A percentile compares a stretch with the other conserved stretches of the same genome.
Conservation (phyloP, 2,329 filamentous ascomycete genomes). For the Purpureocillium lavendulum region DNA sequence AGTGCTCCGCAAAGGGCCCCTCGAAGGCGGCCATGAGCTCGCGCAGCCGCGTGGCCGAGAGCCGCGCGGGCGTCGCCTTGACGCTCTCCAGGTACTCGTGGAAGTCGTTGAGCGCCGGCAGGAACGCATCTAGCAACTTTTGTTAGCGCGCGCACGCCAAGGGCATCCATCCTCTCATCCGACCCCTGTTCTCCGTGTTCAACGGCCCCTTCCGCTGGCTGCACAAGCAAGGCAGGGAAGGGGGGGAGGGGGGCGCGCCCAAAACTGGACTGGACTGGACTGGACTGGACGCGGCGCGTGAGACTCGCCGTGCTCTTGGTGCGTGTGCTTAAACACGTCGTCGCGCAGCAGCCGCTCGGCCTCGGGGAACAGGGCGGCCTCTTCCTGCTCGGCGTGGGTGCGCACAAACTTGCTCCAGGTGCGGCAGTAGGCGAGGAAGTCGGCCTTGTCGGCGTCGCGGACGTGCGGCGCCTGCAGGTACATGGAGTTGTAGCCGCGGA, state of each 20-base stretch:
- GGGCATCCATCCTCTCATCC: neutral
- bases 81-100: conserved; percentile 40
- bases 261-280: too few species aligned
- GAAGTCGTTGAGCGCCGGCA: conserved; percentile 42
- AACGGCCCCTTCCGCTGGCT: too few species aligned
- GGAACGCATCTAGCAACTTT: conserved; percentile 31
- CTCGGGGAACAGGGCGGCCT: conserved; percentile 45
- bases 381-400: conserved; percentile 53
- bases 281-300: too few species aligned
- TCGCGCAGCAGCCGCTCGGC: conserved; percentile 42
- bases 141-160: too few species aligned
- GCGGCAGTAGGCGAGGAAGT: conserved; percentile 50
- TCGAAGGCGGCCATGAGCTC: conserved; percentile 43
- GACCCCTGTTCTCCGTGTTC: too few species aligned
- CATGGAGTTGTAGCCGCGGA: conserved; percentile 56
- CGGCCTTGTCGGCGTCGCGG: conserved; percentile 37
- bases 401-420: conserved; percentile 52
- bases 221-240: neutral
- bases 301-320: conserved; percentile 43
- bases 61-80: conserved; percentile 24
- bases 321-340: conserved; percentile 42
- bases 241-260: too few species aligned
- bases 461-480: conserved; percentile 49
- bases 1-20: conserved; percentile 40
- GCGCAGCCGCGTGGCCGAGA: conserved; percentile 35